Evolutionary conservation across 176 grass and related monocot species (phyloP), one percentile per base, ranked within the genome.

Genomic region (Urochloa ruziziensis): DNA sequence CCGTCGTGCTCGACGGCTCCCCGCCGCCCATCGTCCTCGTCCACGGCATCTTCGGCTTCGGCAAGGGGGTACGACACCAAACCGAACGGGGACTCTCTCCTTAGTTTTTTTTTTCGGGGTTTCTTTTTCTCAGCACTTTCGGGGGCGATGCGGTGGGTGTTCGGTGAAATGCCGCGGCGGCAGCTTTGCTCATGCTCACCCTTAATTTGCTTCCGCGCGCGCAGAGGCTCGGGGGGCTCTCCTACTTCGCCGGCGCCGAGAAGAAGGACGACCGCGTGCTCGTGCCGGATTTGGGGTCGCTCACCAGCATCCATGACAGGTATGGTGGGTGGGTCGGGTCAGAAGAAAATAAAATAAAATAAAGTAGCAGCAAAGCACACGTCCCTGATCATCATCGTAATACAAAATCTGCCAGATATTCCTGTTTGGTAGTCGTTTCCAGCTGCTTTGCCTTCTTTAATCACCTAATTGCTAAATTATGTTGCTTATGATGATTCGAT

Each of bases 301-400:
- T 99, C 64, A 96, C 93, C 82, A 96, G 96, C 89, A 89, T 99
- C 78, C 93, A 99, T 83, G 96, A 99, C 70, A 96, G 96, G 96
- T n/a, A n/a, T n/a, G n/a, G n/a, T 99, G 61, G 60, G 70, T 83
- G 48, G 65, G 52, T 52, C 15, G 7, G 10, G 25, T 43, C n/a
- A n/a, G n/a, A n/a, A n/a, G n/a, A n/a, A n/a, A n/a, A n/a, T n/a
- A n/a, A n/a, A 8, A 63, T 34, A 44, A 62, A 5, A 21, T 21
- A 25, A 7, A 10, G 39, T 48, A 3, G 8, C 5, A 52, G 16
- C 35, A 70, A 54, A 61, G 0, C 27, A 65, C 15, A 43, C 10
- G n/a, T 65, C 30, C 51, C 29, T 66, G 61, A 36, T 80, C 12
- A 51, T 25, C 21, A 66, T 79, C 70, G 11, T n/a, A 43, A 58